These are phyloP conservation scores for Nyctanthes arbortristis DNA, from an alignment of 257 asterid species.

Conservation along the genomic window DNA sequence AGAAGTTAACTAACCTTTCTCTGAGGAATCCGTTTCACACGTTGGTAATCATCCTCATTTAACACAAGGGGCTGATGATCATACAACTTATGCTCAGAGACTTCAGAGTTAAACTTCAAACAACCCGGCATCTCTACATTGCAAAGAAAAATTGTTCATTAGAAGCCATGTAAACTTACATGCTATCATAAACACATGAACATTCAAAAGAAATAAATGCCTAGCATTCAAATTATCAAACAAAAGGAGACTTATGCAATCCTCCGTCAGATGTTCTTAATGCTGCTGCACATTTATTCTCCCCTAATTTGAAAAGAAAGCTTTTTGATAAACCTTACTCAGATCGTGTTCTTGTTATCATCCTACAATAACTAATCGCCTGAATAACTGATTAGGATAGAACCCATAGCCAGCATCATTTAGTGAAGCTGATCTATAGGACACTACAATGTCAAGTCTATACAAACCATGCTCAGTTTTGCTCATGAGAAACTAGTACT, in stretches of 20 bases:
- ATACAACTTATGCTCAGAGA: conserved; percentile 31
- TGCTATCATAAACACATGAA: neutral
- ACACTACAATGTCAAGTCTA: neutral
- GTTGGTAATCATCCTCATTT: conserved; percentile 65
- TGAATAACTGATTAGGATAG: neutral
- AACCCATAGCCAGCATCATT: neutral
- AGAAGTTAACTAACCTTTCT: conserved; percentile 49
- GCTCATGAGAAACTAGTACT: neutral
- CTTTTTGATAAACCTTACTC: neutral
- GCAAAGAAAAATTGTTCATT: neutral
- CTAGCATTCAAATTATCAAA: neutral
- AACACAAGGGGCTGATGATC: conserved; percentile 72
- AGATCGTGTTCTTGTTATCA: neutral
- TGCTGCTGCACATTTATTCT: neutral
- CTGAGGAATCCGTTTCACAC: conserved; percentile 67
- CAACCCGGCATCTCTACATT: conserved; percentile 68
- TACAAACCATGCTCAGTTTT: neutral
- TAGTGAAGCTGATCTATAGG: neutral
- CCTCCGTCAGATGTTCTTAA: neutral
- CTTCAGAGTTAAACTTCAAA: conserved; percentile 12
- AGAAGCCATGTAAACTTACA: neutral
- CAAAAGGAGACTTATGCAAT: neutral
- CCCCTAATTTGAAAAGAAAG: neutral
- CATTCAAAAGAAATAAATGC: neutral
- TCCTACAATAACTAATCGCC: neutral